Evolutionary conservation across 305 asterid genomes (phyloP), one percentile per base, ranked within the genome.

Genomic region (Solanum chacoense): DNA sequence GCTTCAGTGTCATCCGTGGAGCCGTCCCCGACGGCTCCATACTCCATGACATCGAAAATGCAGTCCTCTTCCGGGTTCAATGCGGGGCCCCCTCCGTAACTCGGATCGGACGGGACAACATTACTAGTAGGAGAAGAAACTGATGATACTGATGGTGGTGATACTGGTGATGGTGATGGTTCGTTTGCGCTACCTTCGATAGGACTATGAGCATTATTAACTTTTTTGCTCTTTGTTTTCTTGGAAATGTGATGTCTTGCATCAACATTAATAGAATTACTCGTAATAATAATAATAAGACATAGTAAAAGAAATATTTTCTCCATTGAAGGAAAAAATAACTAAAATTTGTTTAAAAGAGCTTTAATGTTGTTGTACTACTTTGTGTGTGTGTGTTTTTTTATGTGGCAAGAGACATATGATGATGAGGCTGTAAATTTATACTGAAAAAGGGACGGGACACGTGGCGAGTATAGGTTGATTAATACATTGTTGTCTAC

Each of bases 21-120:
- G 26, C 99, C 99, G 28, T 97, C 98, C 31, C 99, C 99, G 0
- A 92, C 91, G 0, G 99, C 99, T 31, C 99, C 99, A 7, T 90
- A 96, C 11, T 91, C 92, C 16, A 85, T 92, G 36, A 97, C 99
- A 72, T 95, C 92, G 88, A 96, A 96, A 90, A 92, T 86, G 94
- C 98, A 94, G 34, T 73, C 89, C 3, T 42, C 71, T 8, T 88
- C 81, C 0, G 93, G 36, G 71, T 55, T 50, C 24, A 93, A 89
- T 18, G 63, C 86, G 76, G 86, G 22, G 31, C 87, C 55, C 7
- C 87, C 87, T 20, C 75, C 87, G 5, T 84, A 85, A 29, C 88
- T 90, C 73, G 94, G 95, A 88, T 92, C 96, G 1, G 98, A 92
- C 13, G 94, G 91, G 37, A 92, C 81, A 1, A 87, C 31, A 34